phyloP scores from a whole-genome alignment of 2,329 filamentous ascomycete genomes.

The Seiridium unicorne region DNA sequence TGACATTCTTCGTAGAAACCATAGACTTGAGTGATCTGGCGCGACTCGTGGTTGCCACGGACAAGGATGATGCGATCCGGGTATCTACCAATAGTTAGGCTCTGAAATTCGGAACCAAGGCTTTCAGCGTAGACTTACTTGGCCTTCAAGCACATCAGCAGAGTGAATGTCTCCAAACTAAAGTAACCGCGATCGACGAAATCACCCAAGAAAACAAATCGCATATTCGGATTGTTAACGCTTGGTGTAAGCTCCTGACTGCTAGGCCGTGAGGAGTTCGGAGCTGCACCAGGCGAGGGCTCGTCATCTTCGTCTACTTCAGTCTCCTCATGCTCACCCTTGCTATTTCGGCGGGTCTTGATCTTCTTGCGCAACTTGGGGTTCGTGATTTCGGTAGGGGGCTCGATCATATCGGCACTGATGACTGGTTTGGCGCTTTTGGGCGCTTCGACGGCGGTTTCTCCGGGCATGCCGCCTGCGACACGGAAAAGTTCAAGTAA shows the following conservation, averaged over 20 bases:
- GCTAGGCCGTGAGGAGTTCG: slow-evolving; percentile 23
- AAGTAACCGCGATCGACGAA: slow-evolving; percentile 98
- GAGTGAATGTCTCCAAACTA: slow-evolving; percentile 94
- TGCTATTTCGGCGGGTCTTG: slow-evolving; percentile 55
- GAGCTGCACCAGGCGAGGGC: slow-evolving; percentile 20
- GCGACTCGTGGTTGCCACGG: slow-evolving; percentile 95
- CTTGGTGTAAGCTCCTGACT: slow-evolving; percentile 17
- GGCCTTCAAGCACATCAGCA: slow-evolving; percentile 91
- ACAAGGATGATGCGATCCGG: slow-evolving; percentile 94
- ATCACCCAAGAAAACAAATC: slow-evolving; percentile 71
- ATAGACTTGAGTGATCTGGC: slow-evolving; percentile 97
- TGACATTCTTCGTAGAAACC: slow-evolving; percentile 99
- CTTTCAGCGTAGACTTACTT: slow-evolving; percentile 41
- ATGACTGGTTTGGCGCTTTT: slow-evolving; percentile 72
- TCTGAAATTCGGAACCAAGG: not conserved
- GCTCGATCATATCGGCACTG: slow-evolving; percentile 88
- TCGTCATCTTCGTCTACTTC: slow-evolving; percentile 45
- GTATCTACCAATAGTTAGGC: slow-evolving; percentile 62
- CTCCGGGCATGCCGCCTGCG: slow-evolving; percentile 92
- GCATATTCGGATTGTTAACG: slow-evolving; percentile 43
- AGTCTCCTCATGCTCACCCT: slow-evolving; percentile 45
- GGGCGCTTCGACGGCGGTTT: slow-evolving; percentile 67
- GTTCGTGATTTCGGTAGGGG: slow-evolving; percentile 83
- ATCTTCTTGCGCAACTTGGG: slow-evolving; percentile 86
- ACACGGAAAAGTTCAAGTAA: slow-evolving; percentile 95